Conservation (phyloP, 1,284 basidiomycete species). For the Xanthoconium separans region DNA sequence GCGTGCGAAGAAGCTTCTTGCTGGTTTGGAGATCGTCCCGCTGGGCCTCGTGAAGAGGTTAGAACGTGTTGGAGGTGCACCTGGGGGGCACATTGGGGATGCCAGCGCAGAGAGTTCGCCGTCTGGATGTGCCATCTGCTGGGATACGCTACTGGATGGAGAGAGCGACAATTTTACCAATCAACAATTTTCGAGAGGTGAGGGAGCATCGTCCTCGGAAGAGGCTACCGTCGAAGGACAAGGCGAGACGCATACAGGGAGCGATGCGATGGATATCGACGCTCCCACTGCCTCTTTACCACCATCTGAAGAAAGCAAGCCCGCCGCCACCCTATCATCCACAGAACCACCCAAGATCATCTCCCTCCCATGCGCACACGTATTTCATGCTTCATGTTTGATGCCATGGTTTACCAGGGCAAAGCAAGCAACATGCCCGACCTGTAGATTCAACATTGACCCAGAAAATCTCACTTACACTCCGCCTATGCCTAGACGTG, state of each 20-base stretch:
- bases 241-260: conserved; percentile 3
- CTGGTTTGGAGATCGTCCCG: conserved; percentile 64
- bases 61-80: conserved; percentile 53
- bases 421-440: conserved; percentile 74
- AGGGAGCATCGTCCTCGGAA: conserved; percentile 13
- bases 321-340: conserved; percentile 7
- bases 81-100: conserved; percentile 37
- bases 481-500: conserved; percentile 22
- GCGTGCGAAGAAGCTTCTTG: conserved; percentile 58
- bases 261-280: conserved; percentile 25
- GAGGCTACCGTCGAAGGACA: conserved; percentile 7
- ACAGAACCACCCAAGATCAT: conserved; percentile 41
- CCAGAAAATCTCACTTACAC: conserved; percentile 67
- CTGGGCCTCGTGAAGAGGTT: conserved; percentile 64
- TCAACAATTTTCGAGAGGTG: conserved; percentile 27
- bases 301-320: conserved; percentile 3
- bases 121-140: conserved; percentile 70
- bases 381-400: conserved; percentile 74
- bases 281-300: not conserved
- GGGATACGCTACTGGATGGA: conserved; percentile 60
- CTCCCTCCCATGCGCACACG: conserved; percentile 71
- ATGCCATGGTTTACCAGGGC: conserved; percentile 78
- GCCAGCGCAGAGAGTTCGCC: conserved; percentile 34
- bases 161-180: conserved; percentile 42
- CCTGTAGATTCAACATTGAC: conserved; percentile 77